Base-by-base conservation (phyloP, 495 filamentous ascomycete genomes). In the Daldinia concentrica region DNA sequence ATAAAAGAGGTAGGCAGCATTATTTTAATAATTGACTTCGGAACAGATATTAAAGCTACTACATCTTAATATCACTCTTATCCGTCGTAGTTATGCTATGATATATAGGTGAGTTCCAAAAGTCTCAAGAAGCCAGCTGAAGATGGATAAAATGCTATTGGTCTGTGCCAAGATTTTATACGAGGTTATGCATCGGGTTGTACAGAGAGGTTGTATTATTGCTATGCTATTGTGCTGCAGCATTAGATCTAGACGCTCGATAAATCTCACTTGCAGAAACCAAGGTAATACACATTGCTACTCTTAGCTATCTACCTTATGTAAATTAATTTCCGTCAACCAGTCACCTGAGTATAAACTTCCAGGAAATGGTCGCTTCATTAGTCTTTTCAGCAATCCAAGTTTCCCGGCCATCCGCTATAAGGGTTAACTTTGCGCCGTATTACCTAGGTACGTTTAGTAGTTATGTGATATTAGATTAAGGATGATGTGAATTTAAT, bases 81-180 rank as follows among this genome's bases (percentile, higher is more conserved):
- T 14, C 17, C n/a, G 17, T 48, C 8, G 0, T 9, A 9, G 7
- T 22, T 9, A 9, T 45, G 41, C 9, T 22, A 48, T 48, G 12
- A 48, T 48, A 48, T 48, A 48, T 48, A 48, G 17, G 19, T 11
- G 43, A 48, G 19, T 48, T 48, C 19, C 9, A 24, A 48, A 4
- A 14, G 8, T 48, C 43, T 22, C 19, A 24, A 12, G n/a, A 45
- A 45, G 19, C 4, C 43, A 66, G 68, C 50, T 58, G 58, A 66
- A 51, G 30, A n/a, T 24, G 43, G 19, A 30, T 11, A 62, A 34
- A 22, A 11, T 24, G 24, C 9, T 51, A 24, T 52, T 51, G 7
- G 43, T 17, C 11, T n/a, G 6, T 36, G 64, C 69, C 69, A 72
- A 72, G 69, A 61, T 41, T 54, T 34, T 63, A 68, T 72, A 72